phyloP scores from a whole-genome alignment of 805 yeast species.

The Cyberlindnera saturnus region DNA sequence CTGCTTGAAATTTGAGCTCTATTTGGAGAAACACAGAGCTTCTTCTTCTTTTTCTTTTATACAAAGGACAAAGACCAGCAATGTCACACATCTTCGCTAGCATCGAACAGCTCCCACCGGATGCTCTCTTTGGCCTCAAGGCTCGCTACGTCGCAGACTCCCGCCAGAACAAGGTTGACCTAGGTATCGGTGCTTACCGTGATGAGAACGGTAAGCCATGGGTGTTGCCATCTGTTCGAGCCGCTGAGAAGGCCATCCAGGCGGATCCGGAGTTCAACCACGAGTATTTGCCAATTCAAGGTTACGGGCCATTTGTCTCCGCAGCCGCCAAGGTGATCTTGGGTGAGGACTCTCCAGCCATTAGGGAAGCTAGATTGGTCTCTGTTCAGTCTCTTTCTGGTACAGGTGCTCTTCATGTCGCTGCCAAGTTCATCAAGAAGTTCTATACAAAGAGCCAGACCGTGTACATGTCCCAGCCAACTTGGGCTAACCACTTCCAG shows the following conservation, averaged over 20 bases:
- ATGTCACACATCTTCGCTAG: slow-evolving; percentile 35
- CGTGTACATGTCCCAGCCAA: slow-evolving; percentile 77
- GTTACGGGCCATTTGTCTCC: slow-evolving; percentile 58
- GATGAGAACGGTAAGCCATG: slow-evolving; percentile 66
- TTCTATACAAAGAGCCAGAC: slow-evolving; percentile 33
- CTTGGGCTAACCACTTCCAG: slow-evolving; percentile 96
- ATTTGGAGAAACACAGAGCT: too few relatives aligned
- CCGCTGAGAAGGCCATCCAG: slow-evolving; percentile 63
- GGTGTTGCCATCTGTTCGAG: slow-evolving; percentile 61
- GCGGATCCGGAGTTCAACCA: slow-evolving; percentile 63
- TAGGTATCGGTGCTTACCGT: slow-evolving; percentile 80
- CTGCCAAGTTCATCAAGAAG: slow-evolving; percentile 46
- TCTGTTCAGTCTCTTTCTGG: slow-evolving; percentile 80
- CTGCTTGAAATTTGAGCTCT: too few relatives aligned
- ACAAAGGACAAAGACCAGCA: background rate
- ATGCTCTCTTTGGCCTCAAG: slow-evolving; percentile 79
- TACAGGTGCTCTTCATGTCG: slow-evolving; percentile 87
- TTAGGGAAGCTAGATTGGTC: slow-evolving; percentile 41
- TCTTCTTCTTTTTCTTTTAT: background rate
- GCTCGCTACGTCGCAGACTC: slow-evolving; percentile 56
- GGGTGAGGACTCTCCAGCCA: slow-evolving; percentile 52
- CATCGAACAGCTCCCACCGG: slow-evolving; percentile 69
- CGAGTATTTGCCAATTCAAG: slow-evolving; percentile 83
- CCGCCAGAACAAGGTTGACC: slow-evolving; percentile 66
- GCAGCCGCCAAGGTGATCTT: slow-evolving; percentile 71